Conservation (phyloP, 805 yeast species). For the Naumovozyma dairenensis region DNA sequence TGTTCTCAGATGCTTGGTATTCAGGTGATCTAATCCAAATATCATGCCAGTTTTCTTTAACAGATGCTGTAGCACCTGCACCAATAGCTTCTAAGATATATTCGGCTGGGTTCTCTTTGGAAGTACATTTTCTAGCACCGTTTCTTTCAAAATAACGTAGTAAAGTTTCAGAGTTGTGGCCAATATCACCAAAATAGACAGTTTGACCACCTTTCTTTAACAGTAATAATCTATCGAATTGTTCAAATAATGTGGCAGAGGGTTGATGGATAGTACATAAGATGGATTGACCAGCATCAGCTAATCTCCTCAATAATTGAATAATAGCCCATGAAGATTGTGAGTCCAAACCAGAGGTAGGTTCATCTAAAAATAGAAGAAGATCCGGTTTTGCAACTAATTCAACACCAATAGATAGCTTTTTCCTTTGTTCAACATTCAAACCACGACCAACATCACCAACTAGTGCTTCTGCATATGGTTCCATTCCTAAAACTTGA, state of each 20-base stretch:
- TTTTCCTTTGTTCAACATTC: constrained; percentile 36
- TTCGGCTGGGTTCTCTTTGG: constrained; percentile 57
- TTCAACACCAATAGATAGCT: constrained; percentile 38
- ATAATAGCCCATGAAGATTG: constrained; percentile 45
- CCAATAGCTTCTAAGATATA: constrained; percentile 61
- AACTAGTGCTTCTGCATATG: constrained; percentile 45
- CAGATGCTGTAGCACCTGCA: constrained; percentile 60
- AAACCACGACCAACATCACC: constrained; percentile 36
- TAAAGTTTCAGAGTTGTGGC: constrained; percentile 43
- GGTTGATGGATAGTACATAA: constrained; percentile 53
- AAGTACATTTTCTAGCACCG: constrained; percentile 54
- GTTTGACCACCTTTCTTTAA: constrained; percentile 62
- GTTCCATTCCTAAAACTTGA: constrained; percentile 39
- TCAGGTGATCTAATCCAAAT: constrained; percentile 42
- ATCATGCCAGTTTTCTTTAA: constrained; percentile 43
- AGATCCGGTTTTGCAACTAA: constrained; percentile 39
- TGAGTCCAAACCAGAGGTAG: constrained; percentile 45
- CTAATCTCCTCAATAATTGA: constrained; percentile 35
- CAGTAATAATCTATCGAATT: constrained; percentile 51
- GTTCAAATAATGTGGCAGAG: constrained; percentile 50
- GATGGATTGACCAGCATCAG: constrained; percentile 41
- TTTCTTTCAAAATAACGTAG: constrained; percentile 52
- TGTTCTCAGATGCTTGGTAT: constrained; percentile 30
- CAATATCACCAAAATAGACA: constrained; percentile 61
- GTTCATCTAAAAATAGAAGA: constrained; percentile 41